Conservation (phyloP, 2,329 filamentous ascomycete genomes). For the Rhytidhysteron rufulum region DNA sequence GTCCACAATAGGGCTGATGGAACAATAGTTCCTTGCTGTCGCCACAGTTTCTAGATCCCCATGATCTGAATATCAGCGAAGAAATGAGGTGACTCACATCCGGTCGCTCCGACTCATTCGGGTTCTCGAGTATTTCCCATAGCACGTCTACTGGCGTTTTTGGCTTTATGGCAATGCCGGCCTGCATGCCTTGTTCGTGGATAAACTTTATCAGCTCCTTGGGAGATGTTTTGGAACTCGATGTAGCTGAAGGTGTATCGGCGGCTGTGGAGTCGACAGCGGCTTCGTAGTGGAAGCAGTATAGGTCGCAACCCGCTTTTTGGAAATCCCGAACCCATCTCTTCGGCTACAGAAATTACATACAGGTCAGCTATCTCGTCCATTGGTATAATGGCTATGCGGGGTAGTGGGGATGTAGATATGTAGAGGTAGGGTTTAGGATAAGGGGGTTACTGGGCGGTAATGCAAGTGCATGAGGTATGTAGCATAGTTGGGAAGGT, state of each 20-base stretch:
- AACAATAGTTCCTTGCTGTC: not conserved
- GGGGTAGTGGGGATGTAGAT: conserved; percentile 4
- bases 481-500: no score
- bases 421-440: not conserved
- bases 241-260: conserved; percentile 67
- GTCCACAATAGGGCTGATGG: not conserved
- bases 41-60: not conserved
- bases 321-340: conserved; percentile 97
- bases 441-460: conserved; percentile 7
- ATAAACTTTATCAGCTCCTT: conserved; percentile 86
- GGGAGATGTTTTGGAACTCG: conserved; percentile 72
- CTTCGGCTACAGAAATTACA: conserved; percentile 70
- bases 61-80: not conserved
- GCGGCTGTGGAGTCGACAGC: conserved; percentile 79
- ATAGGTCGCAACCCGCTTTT: conserved; percentile 92
- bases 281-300: conserved; percentile 99
- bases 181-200: conserved; percentile 80
- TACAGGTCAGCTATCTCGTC: conserved; percentile 10
- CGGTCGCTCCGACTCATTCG: conserved; percentile 70
- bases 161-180: conserved; percentile 94
- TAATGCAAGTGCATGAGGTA: conserved; percentile 10
- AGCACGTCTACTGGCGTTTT: conserved; percentile 86
- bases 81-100: conserved; percentile 62
- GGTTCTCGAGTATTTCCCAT: conserved; percentile 79
- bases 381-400: conserved; percentile 11